Percentiles rank a stretch among this genome's conserved stretches.
These are phyloP conservation scores for Scutellaria barbata DNA, from an alignment of 257 asterid species.

Conservation along the genomic window DNA sequence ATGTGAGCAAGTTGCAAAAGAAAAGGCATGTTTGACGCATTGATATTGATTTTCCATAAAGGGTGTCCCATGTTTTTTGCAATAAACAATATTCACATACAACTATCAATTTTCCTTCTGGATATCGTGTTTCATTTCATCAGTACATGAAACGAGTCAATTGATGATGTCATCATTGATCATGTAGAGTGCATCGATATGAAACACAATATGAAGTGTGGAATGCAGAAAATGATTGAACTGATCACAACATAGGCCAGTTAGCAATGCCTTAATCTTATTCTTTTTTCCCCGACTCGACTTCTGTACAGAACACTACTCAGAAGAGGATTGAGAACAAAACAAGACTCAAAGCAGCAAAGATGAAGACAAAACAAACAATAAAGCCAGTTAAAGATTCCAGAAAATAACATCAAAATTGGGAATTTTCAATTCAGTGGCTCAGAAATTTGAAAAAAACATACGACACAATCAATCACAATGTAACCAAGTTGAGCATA, in stretches of 20 bases:
- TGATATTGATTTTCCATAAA: not conserved
- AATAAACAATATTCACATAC: not conserved
- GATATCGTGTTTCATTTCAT: not conserved
- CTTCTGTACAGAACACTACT: no score
- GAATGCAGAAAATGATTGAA: not conserved
- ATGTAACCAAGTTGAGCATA: not conserved
- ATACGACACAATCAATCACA: not conserved
- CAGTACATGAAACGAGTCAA: not conserved
- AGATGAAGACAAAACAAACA: not conserved
- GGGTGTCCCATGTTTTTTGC: not conserved
- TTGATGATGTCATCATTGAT: not conserved
- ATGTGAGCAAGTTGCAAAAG: not conserved
- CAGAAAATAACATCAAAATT: not conserved
- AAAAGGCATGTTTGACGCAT: not conserved
- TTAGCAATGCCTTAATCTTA: not conserved
- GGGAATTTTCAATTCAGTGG: constrained; percentile 5
- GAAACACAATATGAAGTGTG: not conserved
- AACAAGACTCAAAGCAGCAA: not conserved
- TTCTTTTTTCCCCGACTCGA: not conserved
- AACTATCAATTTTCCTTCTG: no score
- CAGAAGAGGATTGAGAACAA: not conserved
- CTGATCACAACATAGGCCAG: not conserved
- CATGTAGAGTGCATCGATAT: not conserved
- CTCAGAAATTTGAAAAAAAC: constrained; percentile 2
- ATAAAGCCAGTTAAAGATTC: not conserved